phyloP scores from a whole-genome alignment of 2,329 filamentous ascomycete species.

The Corinectria fuckeliana region DNA sequence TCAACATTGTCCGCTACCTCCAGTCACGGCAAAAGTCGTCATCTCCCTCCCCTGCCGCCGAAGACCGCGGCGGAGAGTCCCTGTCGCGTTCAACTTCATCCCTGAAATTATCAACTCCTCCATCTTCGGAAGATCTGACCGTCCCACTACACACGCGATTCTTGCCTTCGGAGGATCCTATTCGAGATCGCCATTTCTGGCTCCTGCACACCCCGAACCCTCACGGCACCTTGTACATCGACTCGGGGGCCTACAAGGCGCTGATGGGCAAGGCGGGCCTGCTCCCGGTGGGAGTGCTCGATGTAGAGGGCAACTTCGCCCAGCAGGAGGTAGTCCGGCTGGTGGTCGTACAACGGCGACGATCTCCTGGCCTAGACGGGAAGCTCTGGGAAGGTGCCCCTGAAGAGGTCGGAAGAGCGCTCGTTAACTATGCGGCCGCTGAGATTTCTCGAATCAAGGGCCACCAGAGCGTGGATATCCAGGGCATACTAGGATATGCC shows the following conservation, averaged over 20 bases:
- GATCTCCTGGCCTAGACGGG: slow-evolving; percentile 47
- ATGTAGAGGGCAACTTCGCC: slow-evolving; percentile 85
- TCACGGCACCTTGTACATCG: slow-evolving; percentile 91
- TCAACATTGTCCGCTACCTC: slow-evolving; percentile 78
- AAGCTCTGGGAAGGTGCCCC: slow-evolving; percentile 59
- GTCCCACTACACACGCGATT: slow-evolving; percentile 88
- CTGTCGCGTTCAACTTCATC: slow-evolving; percentile 52
- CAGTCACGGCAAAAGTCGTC: slow-evolving; percentile 25
- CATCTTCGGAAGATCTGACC: slow-evolving; percentile 35
- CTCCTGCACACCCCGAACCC: slow-evolving; percentile 89
- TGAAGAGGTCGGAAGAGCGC: slow-evolving; percentile 81
- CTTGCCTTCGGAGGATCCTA: slow-evolving; percentile 81
- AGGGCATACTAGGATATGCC: slow-evolving; percentile 82
- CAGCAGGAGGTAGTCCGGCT: slow-evolving; percentile 93
- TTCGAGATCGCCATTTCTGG: slow-evolving; percentile 96
- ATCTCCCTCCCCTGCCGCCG: slow-evolving; percentile 26
- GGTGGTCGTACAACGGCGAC: slow-evolving; percentile 73
- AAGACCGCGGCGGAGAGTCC: slow-evolving; percentile 43
- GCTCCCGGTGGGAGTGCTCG: slow-evolving; percentile 87
- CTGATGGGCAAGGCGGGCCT: slow-evolving; percentile 84
- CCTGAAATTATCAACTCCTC: slow-evolving; percentile 42
- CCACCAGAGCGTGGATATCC: slow-evolving; percentile 81
- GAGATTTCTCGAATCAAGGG: slow-evolving; percentile 89
- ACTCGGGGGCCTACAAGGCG: slow-evolving; percentile 84
- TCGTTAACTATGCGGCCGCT: slow-evolving; percentile 90